Base-by-base conservation (phyloP, 768 basidiomycete genomes). In the Clitopilus passeckerianus region DNA sequence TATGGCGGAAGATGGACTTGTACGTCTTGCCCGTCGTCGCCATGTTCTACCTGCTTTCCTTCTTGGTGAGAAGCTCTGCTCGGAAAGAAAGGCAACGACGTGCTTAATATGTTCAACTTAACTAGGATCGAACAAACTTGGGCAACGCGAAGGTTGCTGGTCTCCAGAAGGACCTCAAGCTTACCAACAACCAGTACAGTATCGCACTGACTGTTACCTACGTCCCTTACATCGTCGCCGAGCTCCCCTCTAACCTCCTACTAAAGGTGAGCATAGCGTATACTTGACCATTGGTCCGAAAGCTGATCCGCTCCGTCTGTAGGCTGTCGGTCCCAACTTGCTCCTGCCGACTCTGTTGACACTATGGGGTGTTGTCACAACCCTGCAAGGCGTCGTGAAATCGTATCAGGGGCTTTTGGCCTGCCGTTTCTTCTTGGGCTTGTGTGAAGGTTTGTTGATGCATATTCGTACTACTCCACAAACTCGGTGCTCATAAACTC, bases 351-450 rank as follows among this genome's bases (percentile, higher is more conserved):
- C 81, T 1, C 83, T 89, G 79, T 70, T 89, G 53, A 77, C 81
- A 0, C 64, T 83, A 0, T 91, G 89, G 88, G 89, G 89, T n/a
- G 53, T 88, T n/a, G 78, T 85, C 14, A 78, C 81, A 9, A 77
- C 84, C 8, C 72, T 83, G 50, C 87, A 90, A 77, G 86, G 85
- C 79, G 75, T 87, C 15, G 77, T 81, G 16, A 71, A 67, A 35
- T 74, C 60, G 52, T 83, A 83, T 60, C 33, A 61, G 4, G 80
- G 79, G 27, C 73, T 83, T 5, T 69, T 82, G 52, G 78, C 71
- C 3, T 79, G 77, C 44, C 74, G 81, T 20, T 83, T 81, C 71
- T 81, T 83, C 70, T 72, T 83, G 22, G 80, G 81, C 30, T 70
- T 82, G 67, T 74, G 76, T 59, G 85, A 74, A 75, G 83, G 72